These are phyloP conservation scores for Daldinia childiae DNA, from an alignment of 495 filamentous ascomycete species.

Conservation along the genomic window DNA sequence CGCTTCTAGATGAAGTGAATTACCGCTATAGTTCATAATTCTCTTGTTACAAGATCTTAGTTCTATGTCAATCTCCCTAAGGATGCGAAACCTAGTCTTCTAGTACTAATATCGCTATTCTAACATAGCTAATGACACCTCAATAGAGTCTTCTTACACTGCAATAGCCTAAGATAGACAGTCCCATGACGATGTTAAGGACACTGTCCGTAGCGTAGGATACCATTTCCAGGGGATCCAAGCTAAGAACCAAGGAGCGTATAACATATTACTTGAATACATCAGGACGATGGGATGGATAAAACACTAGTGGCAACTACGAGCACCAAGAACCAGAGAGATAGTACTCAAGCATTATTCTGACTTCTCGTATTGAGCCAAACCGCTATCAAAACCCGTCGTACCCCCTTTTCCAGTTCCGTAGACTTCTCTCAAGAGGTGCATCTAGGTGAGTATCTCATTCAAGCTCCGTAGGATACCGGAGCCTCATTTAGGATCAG, in stretches of 20 bases:
- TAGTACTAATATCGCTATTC: neutral
- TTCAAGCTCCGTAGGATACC: neutral
- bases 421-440: neutral
- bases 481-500: neutral
- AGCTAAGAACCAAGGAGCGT: neutral
- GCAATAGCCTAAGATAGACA: neutral
- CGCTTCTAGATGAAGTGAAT: neutral
- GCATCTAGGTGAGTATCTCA: neutral
- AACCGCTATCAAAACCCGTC: neutral
- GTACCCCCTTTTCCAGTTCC: neutral
- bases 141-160: neutral
- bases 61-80: neutral
- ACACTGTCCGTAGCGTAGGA: neutral
- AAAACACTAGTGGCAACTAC: neutral
- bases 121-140: neutral
- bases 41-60: neutral
- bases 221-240: too few relatives aligned
- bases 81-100: neutral
- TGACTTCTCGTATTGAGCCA: neutral
- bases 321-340: neutral
- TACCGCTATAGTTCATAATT: neutral
- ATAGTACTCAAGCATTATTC: neutral
- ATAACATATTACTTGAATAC: neutral
- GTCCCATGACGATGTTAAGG: neutral
- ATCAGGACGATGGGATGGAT: neutral